Base-by-base conservation (phyloP, 345 rosid species). In the Erysimum cheiranthoides region DNA sequence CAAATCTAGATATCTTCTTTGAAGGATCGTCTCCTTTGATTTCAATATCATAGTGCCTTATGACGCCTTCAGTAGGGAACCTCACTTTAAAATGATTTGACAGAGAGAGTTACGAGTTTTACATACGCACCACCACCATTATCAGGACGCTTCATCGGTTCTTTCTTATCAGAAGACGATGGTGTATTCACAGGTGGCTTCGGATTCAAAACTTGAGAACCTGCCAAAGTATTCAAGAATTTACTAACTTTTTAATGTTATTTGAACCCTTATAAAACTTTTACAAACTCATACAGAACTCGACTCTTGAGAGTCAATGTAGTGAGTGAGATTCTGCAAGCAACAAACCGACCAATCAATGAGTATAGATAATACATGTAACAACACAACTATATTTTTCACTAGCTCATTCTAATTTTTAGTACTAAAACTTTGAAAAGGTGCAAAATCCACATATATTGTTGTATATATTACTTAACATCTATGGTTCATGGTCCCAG, bases 21-120 rank as follows among this genome's bases (percentile, higher is more conserved):
- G 18, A 70, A 6, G 63, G 65, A 46, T 5, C 27, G 4, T 74
- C 82, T 43, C 79, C 86, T 71, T 76, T 88, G 72, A 90, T 81
- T 50, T 86, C 87, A 52, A 93, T 63, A 73, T 90, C 89, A 56
- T 93, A 91, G 68, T 91, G 97, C 39, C 56, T 18, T 61, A 93
- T 85, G 56, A 73, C 80, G 16, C 64, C 77, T 28, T 84, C 76
- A 10, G 83, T 77, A 76, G 77, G 6, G 21, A 90, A 91, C 3
- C 39, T 62, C 6, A 93, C 88, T 2, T 61, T 82, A 32, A 91
- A 91, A 62, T 91, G 93, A 70, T n/a, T 91, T 93, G 42, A 86
- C 96, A 10, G 10, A 74, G 45, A 93, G 91, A 64, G 18, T 79
- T 2, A 82, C 77, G 10, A 12, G 70, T 1, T 73, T 76, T 11